Base-by-base conservation (phyloP, 176 grass and related monocot genomes). In the Secale cereale region DNA sequence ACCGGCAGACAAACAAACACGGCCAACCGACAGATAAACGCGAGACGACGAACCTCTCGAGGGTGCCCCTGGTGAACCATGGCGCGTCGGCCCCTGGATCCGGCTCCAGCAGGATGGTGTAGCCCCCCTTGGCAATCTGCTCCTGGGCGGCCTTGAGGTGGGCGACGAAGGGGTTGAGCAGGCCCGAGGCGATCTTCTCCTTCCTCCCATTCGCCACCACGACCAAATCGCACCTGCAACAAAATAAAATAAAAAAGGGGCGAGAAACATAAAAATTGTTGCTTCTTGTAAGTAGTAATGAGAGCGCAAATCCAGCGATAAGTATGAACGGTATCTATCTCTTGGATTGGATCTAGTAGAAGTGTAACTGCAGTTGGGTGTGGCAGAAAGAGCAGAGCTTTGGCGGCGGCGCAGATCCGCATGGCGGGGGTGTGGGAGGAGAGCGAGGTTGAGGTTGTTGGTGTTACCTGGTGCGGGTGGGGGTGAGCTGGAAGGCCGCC, bases 401-500 rank as follows among this genome's bases (percentile, higher is more conserved):
- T 45, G 22, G 50, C 25, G 67, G 20, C 36, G 31, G 10, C 5
- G 33, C 19, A 19, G 20, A 70, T 70, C 52, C 52, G 52, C n/a
- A n/a, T n/a, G n/a, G n/a, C n/a, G n/a, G n/a, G n/a, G n/a, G n/a
- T n/a, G n/a, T n/a, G n/a, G n/a, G n/a, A 37, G 36, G 37, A 1
- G 10, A 12, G 64, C 31, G 10, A 71, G 35, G 10, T 3, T 30
- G 23, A 45, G 41, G 6, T 36, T 45, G 11, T 45, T 5, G 4
- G 4, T 37, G 2, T 69, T 74, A 74, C 70, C 97, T 99, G 52
- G 97, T 99, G 79, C 97, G 91, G 70, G 97, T 99, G 6, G 97
- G 97, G 60, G 97, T 99, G 81, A 99, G 93, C 86, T 99, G 93
- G 87, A 99, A 99, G 23, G 94, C 89, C 22, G 90, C 97, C 80